Evolutionary conservation across 2,329 filamentous ascomycete genomes (phyloP), one percentile per base, ranked within the genome.

Genomic region (Fusarium nygamai): DNA sequence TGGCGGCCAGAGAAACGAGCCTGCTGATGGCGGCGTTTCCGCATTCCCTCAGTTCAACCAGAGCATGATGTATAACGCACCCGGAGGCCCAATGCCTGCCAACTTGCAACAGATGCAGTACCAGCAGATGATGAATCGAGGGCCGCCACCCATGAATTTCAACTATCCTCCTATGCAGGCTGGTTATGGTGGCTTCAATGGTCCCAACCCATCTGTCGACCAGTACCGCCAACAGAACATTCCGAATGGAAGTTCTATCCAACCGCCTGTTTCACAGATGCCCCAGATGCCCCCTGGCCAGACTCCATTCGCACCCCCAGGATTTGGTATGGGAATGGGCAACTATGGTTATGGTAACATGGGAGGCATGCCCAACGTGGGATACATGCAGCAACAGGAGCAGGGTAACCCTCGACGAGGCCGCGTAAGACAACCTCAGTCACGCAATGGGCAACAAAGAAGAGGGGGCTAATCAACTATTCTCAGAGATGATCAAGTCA

Each of bases 51-150:
- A 84, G 29, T 91, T 86, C 60, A 83, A 85, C 27, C 88, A 88
- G 77, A 84, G 83, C 51, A 83, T 86, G 50, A 86, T 91, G 83
- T 91, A 86, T 80, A 86, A 84, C 64, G 80, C 83, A 11, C 78
- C 83, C 34, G 85, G 83, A 73, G 83, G 84, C 34, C 83, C 86
- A 44, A 85, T 90, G 77, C 72, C 81, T 71, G 84, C 82, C 50
- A 85, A 84, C 74, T 80, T 90, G 68, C 86, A 89, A 78, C 88
- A 88, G 74, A 79, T 91, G 74, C 88, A 90, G 71, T 91, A 89
- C 77, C 89, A 90, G 79, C 89, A 90, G 78, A 85, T 91, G 83
- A 85, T 91, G 80, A 84, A 85, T 53, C 85, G 89, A 24, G 86
- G 84, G 14, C 82, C 83, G 5, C 87, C 88, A 19, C 86, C 86